Evolutionary conservation across 768 basidiomycete genomes (phyloP).

Genomic region (Lyophyllum semitale): DNA sequence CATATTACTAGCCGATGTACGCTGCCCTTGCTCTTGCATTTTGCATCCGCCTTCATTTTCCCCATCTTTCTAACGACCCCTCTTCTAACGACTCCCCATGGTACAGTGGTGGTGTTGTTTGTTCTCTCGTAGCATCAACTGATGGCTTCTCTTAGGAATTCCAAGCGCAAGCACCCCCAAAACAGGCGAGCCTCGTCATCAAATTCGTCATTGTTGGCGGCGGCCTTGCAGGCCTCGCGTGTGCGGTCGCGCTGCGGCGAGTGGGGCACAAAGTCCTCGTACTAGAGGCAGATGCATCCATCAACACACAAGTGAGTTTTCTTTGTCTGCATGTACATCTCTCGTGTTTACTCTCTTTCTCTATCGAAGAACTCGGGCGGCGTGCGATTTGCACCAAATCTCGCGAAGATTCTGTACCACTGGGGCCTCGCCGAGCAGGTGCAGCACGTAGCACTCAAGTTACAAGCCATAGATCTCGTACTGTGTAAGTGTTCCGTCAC

Average conservation of each 20-base stretch:
- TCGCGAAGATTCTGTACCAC: constrained; percentile 54
- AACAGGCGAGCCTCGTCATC: constrained; percentile 27
- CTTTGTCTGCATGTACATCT: too few relatives aligned
- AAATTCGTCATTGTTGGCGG: constrained; percentile 39
- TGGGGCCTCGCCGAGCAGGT: constrained; percentile 48
- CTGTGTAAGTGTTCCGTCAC: constrained; percentile 9
- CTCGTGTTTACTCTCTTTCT: neutral
- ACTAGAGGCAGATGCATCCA: constrained; percentile 38
- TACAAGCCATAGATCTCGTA: constrained; percentile 23
- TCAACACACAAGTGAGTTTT: constrained; percentile 16
- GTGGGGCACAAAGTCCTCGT: constrained; percentile 59
- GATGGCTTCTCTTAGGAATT: too few relatives aligned
- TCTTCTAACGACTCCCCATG: too few relatives aligned
- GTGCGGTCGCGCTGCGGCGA: constrained; percentile 52
- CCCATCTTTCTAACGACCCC: too few relatives aligned
- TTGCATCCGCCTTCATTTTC: neutral
- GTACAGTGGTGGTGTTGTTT: too few relatives aligned
- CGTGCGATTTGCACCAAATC: constrained; percentile 47
- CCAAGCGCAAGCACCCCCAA: constrained; percentile 7
- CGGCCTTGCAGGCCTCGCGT: constrained; percentile 54
- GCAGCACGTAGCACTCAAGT: constrained; percentile 13
- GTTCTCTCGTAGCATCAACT: too few relatives aligned
- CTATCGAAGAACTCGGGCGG: constrained; percentile 25
- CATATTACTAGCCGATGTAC: neutral
- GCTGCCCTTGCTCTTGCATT: too few relatives aligned